These are phyloP conservation scores for Arthroderma uncinatum DNA, from an alignment of 2,329 filamentous ascomycete species.

Conservation along the genomic window DNA sequence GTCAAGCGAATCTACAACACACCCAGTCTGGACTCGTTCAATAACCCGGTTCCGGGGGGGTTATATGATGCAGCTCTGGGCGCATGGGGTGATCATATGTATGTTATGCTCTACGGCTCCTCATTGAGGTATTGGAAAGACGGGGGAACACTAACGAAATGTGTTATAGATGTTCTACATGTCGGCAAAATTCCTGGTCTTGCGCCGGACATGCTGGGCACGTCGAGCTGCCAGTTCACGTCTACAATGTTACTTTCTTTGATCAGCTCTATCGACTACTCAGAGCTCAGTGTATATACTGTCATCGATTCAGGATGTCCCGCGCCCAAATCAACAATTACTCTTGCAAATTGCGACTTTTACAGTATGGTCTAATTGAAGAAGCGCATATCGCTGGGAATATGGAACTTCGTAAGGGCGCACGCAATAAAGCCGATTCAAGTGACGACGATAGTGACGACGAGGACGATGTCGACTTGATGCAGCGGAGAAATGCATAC, in stretches of 20 bases:
- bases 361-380: constrained; percentile 70
- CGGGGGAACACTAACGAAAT: not conserved
- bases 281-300: constrained; percentile 81
- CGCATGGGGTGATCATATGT: constrained; percentile 77
- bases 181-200: constrained; percentile 65
- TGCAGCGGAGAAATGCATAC: constrained; percentile 51
- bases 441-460: constrained; percentile 57
- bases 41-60: constrained; percentile 81
- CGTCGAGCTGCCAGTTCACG: constrained; percentile 82
- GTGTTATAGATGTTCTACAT: constrained; percentile 73
- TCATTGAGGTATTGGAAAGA: not conserved
- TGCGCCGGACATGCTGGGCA: constrained; percentile 93
- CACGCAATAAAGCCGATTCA: constrained; percentile 40
- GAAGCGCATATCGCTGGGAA: constrained; percentile 52
- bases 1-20: constrained; percentile 91
- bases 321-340: constrained; percentile 66
- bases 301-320: constrained; percentile 73
- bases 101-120: constrained; percentile 27
- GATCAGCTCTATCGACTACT: constrained; percentile 80
- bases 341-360: constrained; percentile 69
- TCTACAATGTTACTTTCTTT: constrained; percentile 96
- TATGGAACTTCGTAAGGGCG: constrained; percentile 34
- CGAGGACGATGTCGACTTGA: constrained; percentile 42
- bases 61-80: constrained; percentile 88
- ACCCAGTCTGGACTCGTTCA: constrained; percentile 82